These are phyloP conservation scores for Blastocystis sp. DNA, from an alignment of 352 stramenopile species.

Conservation along the genomic window DNA sequence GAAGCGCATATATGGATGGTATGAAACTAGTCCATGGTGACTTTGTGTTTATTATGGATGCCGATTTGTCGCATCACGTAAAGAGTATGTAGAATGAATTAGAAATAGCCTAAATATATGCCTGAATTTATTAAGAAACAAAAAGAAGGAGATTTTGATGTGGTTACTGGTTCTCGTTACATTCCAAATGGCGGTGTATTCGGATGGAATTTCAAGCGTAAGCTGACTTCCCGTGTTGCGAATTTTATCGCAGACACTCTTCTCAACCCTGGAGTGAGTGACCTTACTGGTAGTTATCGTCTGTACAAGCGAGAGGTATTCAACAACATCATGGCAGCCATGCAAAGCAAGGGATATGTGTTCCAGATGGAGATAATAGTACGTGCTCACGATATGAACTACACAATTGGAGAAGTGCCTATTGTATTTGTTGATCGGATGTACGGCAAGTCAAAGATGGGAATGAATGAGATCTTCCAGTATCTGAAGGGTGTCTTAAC, in stretches of 20 bases:
- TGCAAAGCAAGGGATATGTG: slow-evolving; percentile 82
- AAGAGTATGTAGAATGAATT: background rate
- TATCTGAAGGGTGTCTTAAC: slow-evolving; percentile 77
- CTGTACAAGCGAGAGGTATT: slow-evolving; percentile 89
- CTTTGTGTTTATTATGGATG: slow-evolving; percentile 95
- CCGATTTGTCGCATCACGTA: slow-evolving; percentile 92
- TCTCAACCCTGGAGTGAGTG: slow-evolving; percentile 83
- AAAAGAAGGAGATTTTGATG: slow-evolving; percentile 70
- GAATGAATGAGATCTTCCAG: slow-evolving; percentile 88
- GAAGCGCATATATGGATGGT: slow-evolving; percentile 89
- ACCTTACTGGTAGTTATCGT: slow-evolving; percentile 92
- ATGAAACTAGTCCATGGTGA: slow-evolving; percentile 78
- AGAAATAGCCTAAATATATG: slow-evolving; percentile 86
- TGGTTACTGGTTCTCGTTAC: slow-evolving; percentile 93
- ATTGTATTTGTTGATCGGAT: slow-evolving; percentile 97
- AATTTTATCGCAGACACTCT: slow-evolving; percentile 94
- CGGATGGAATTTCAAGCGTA: slow-evolving; percentile 89
- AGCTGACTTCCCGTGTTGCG: slow-evolving; percentile 88
- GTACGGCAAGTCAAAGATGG: slow-evolving; percentile 95
- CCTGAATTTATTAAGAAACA: slow-evolving; percentile 69
- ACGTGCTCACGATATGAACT: slow-evolving; percentile 79
- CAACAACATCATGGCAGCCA: slow-evolving; percentile 83
- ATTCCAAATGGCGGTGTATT: slow-evolving; percentile 80
- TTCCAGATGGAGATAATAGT: slow-evolving; percentile 99
- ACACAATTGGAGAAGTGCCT: slow-evolving; percentile 85